Evolutionary conservation across 2,329 filamentous ascomycete genomes (phyloP).

Genomic region (Aureobasidium pullulans): DNA sequence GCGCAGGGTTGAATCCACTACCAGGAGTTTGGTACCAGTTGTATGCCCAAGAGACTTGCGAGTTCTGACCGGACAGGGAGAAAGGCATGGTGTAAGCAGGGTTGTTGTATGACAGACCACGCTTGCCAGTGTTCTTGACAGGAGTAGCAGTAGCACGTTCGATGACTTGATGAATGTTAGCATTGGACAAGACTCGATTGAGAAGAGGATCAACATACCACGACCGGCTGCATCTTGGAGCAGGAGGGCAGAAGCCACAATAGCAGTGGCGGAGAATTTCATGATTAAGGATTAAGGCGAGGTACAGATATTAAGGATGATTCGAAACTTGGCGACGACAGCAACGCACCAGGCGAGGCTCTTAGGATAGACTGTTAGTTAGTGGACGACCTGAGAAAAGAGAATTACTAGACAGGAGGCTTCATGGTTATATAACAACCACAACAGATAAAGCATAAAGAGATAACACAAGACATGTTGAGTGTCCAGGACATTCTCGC

Average conservation of each 20-base stretch:
- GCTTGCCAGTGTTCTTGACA: slow-evolving; percentile 42
- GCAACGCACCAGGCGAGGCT: slow-evolving; percentile 9
- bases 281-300: slow-evolving; percentile 6
- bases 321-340: not conserved
- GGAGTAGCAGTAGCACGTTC: slow-evolving; percentile 16
- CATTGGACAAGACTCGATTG: not conserved
- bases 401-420: not conserved
- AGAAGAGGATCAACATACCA: not conserved
- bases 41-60: slow-evolving; percentile 23
- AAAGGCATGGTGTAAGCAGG: slow-evolving; percentile 40
- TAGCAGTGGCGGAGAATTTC: not conserved
- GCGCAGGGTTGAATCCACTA: slow-evolving; percentile 19
- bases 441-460: slow-evolving; percentile 6
- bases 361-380: not conserved
- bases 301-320: not conserved
- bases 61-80: slow-evolving; percentile 27
- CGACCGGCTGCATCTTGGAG: slow-evolving; percentile 2
- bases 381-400: not conserved
- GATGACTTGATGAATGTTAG: not conserved
- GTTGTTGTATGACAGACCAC: slow-evolving; percentile 62
- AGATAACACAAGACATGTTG: slow-evolving; percentile 2
- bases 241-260: not conserved
- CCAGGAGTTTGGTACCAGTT: slow-evolving; percentile 31
- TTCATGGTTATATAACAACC: slow-evolving; percentile 1
- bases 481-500: not conserved